A percentile compares a stretch with the other conserved stretches of the same genome.
Evolutionary conservation across 768 basidiomycete species (phyloP).

Genomic region (Termitomyces sp.): DNA sequence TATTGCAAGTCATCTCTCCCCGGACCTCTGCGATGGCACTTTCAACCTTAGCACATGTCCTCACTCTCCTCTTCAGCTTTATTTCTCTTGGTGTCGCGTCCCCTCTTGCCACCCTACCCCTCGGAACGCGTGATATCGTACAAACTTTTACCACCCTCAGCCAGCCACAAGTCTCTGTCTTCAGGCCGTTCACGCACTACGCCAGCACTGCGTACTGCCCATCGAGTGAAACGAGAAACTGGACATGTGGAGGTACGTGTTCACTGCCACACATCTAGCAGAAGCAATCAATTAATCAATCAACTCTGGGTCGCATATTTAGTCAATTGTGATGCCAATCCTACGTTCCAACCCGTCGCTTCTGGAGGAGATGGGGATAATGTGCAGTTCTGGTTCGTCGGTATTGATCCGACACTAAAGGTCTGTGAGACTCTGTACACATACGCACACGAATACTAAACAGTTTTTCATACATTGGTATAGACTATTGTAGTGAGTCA

Average conservation of each 20-base stretch:
- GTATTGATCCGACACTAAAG: constrained; percentile 19
- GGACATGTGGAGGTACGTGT: too few species aligned
- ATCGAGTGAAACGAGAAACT: too few species aligned
- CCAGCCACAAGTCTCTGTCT: constrained; percentile 36
- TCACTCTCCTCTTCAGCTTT: background rate
- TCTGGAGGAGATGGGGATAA: too few species aligned
- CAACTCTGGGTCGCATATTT: too few species aligned
- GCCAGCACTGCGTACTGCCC: constrained; percentile 50
- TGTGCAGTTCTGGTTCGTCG: constrained; percentile 38
- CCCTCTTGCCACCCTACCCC: constrained; percentile 5
- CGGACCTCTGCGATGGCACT: constrained; percentile 11
- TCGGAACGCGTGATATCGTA: constrained; percentile 31
- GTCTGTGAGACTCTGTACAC: constrained; percentile 1
- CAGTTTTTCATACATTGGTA: background rate
- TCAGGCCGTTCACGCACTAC: constrained; percentile 46
- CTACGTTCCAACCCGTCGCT: too few species aligned
- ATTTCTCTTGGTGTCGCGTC: background rate
- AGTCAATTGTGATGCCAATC: too few species aligned
- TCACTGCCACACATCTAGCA: too few species aligned
- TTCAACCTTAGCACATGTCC: background rate
- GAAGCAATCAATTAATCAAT: too few species aligned
- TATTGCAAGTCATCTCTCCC: background rate
- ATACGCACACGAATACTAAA: background rate
- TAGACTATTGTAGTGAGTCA: constrained; percentile 18
- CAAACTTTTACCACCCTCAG: constrained; percentile 36